phyloP scores from a whole-genome alignment of 208 protist genomes.

The Crithidia thermophila region DNA sequence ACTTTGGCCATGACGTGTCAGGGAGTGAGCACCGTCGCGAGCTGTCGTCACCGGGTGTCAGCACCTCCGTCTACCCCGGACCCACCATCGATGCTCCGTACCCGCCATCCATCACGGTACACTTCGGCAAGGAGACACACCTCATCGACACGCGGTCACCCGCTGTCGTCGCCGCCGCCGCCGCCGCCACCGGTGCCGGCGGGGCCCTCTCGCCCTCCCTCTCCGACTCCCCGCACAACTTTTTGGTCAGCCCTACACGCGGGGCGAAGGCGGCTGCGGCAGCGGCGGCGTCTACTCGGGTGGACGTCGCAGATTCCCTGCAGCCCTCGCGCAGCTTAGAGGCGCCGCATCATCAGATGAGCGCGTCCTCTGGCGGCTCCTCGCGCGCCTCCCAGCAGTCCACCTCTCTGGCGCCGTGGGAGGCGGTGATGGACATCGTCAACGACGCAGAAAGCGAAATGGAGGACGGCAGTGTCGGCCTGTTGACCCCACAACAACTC shows the following conservation, averaged over 20 bases:
- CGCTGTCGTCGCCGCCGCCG: not conserved
- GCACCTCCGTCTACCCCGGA: not conserved
- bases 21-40: no score
- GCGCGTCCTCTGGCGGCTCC: not conserved
- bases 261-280: not conserved
- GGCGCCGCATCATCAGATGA: no score
- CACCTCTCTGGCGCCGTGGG: not conserved
- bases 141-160: constrained; percentile 4
- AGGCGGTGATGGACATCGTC: not conserved
- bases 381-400: not conserved
- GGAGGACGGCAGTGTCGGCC: not conserved
- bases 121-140: not conserved
- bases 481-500: not conserved
- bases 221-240: not conserved
- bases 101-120: constrained; percentile 4
- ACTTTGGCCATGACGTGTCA: no score
- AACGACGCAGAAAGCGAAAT: constrained; percentile 1
- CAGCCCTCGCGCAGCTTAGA: no score
- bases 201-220: not conserved
- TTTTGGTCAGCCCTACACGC: constrained; percentile 3
- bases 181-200: not conserved
- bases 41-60: not conserved
- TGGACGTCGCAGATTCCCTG: no score
- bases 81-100: not conserved
- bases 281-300: not conserved